Evolutionary conservation across 257 asterid species (phyloP), one percentile per base, ranked within the genome.

Genomic region (Penstemon davidsonii): DNA sequence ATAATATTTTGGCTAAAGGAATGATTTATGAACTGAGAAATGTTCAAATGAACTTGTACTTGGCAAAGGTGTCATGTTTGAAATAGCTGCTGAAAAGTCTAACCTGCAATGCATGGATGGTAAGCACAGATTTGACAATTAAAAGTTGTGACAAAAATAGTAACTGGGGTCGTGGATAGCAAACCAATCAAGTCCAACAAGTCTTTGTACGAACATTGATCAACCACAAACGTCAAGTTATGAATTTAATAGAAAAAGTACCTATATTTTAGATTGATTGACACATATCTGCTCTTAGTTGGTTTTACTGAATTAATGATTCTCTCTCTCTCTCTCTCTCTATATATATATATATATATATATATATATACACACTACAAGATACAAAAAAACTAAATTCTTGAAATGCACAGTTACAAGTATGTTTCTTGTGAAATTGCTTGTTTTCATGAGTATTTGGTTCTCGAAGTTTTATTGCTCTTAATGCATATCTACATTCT

Each of bases 61-160:
- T n/a, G 52, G 44, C 50, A 39, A 50, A 57, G 56, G 44, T 42
- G 42, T 71, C 51, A 42, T 55, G 54, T 45, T n/a, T 47, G 52
- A 39, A 60, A 61, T 19, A 18, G 4, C 56, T 61, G 56, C 41
- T 42, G 46, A 41, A 46, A 25, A 51, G 12, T 38, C 13, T 12
- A 49, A 59, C 38, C 64, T 18, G 18, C 53, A 40, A n/a, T 37
- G 49, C 25, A 40, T 8, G 11, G 46, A 8, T 47, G 8, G 19
- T 18, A 68, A 25, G 3, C 25, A 50, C 10, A 33, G 33, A 56
- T 42, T 2, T 43, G 38, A 39, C 49, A 49, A 47, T 57, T 15
- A 55, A 8, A 73, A 53, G 38, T 50, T 56, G 55, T 60, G 19
- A 5, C 13, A 36, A 38, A 42, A 45, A 54, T 67, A 10, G 50